Percentiles rank a stretch among this genome's conserved stretches.
phyloP scores from a whole-genome alignment of 345 rosid genomes.

The Aurinia saxatilis region DNA sequence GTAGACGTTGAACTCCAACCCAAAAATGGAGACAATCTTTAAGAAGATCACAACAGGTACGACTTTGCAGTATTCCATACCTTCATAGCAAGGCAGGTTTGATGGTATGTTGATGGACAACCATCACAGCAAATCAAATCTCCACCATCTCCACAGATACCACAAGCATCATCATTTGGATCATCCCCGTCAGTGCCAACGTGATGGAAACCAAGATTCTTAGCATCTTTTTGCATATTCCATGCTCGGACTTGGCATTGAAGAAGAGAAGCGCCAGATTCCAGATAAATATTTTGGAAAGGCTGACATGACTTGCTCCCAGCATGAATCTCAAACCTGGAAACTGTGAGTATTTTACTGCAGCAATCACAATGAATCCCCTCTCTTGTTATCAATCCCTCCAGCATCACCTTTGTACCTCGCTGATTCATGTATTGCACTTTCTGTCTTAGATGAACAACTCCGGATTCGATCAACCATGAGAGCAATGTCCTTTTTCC shows the following conservation, averaged over 20 bases:
- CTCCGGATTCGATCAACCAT: slow-evolving; percentile 84
- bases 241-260: slow-evolving; percentile 89
- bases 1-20: not conserved
- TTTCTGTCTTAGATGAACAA: slow-evolving; percentile 53
- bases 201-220: slow-evolving; percentile 41
- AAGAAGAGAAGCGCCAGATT: slow-evolving; percentile 73
- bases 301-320: slow-evolving; percentile 81
- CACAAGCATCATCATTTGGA: slow-evolving; percentile 97
- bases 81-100: slow-evolving; percentile 68
- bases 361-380: slow-evolving; percentile 97
- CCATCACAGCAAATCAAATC: slow-evolving; percentile 93
- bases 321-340: slow-evolving; percentile 86
- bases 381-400: slow-evolving; percentile 74
- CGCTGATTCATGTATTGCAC: slow-evolving; percentile 66
- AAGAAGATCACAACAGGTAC: not conserved
- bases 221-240: slow-evolving; percentile 59
- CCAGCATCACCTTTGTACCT: slow-evolving; percentile 45
- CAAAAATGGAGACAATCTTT: not conserved
- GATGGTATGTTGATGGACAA: slow-evolving; percentile 97
- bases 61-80: slow-evolving; percentile 30
- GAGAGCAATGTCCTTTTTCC: slow-evolving; percentile 78
- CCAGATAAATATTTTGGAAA: slow-evolving; percentile 71
- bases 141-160: slow-evolving; percentile 98
- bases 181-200: slow-evolving; percentile 70
- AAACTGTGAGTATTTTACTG: slow-evolving; percentile 56